Percentiles rank a stretch among this genome's conserved stretches.
Evolutionary conservation across 148 eudicot genomes (phyloP).

Genomic region (Camellia lanceoleosa): DNA sequence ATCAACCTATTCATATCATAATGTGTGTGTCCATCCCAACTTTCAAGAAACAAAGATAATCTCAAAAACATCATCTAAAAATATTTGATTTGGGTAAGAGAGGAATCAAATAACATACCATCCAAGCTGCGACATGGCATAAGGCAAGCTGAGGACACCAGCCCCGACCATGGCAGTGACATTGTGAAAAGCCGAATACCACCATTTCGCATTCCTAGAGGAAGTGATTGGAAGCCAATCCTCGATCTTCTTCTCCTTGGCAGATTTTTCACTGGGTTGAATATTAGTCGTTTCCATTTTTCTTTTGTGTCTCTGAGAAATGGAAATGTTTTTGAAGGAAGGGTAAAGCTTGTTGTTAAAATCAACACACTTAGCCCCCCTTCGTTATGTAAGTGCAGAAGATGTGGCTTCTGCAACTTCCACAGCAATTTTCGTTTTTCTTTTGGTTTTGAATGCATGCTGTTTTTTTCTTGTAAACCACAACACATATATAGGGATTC

Average conservation of each 20-base stretch:
- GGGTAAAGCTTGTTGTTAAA: background rate
- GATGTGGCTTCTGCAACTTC: background rate
- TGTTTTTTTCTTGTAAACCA: background rate
- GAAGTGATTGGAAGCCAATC: slow-evolving; percentile 17
- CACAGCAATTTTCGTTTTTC: background rate
- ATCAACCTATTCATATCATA: too few species aligned
- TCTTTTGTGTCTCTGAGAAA: background rate
- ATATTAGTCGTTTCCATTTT: background rate
- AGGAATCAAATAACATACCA: background rate
- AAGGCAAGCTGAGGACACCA: slow-evolving; percentile 14
- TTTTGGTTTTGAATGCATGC: background rate
- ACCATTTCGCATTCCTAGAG: slow-evolving; percentile 10
- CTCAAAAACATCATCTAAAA: too few species aligned
- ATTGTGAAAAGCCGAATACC: slow-evolving; percentile 13
- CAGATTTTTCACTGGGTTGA: background rate
- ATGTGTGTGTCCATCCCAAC: too few species aligned
- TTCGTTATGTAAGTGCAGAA: background rate
- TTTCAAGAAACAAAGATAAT: too few species aligned
- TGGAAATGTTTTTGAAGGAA: background rate
- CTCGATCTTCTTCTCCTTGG: slow-evolving; percentile 4
- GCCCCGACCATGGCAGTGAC: slow-evolving; percentile 20
- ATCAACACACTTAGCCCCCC: background rate
- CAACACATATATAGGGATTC: background rate
- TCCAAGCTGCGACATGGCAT: slow-evolving; percentile 14
- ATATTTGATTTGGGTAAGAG: background rate